Conservation (phyloP, 345 rosid species). For the Raphanus sativus region DNA sequence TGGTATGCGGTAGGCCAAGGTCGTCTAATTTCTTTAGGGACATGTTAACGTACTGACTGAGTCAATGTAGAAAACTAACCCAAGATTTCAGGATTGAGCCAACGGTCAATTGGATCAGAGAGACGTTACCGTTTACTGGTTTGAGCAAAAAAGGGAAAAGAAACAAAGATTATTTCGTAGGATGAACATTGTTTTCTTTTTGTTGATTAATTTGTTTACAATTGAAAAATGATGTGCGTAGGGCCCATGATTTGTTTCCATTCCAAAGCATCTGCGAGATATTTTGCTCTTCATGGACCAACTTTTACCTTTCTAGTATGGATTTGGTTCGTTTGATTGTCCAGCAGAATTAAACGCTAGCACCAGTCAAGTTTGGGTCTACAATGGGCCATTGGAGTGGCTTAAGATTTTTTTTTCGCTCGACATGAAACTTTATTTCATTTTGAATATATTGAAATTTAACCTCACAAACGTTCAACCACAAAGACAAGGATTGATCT, state of each 20-base stretch:
- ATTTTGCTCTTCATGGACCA: background rate
- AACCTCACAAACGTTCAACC: no score
- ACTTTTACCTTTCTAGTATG: background rate
- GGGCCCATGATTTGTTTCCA: background rate
- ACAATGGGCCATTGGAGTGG: background rate
- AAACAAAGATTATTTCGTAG: background rate
- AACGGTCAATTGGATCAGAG: background rate
- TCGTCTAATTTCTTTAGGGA: background rate
- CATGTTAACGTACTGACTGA: background rate
- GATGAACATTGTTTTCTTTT: background rate
- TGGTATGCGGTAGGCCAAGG: background rate
- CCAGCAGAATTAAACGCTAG: background rate
- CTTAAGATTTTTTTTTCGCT: no score
- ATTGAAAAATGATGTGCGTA: background rate
- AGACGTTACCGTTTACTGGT: background rate
- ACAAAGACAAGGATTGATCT: no score
- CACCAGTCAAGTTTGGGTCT: background rate
- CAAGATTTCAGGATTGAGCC: background rate
- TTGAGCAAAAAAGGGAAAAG: background rate
- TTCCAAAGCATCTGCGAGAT: background rate
- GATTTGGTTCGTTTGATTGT: background rate
- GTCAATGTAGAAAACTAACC: background rate
- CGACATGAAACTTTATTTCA: no score
- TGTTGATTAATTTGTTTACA: background rate
- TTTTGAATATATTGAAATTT: no score